phyloP scores from a whole-genome alignment of 306 rosid genomes.

The Cicer bijugum region DNA sequence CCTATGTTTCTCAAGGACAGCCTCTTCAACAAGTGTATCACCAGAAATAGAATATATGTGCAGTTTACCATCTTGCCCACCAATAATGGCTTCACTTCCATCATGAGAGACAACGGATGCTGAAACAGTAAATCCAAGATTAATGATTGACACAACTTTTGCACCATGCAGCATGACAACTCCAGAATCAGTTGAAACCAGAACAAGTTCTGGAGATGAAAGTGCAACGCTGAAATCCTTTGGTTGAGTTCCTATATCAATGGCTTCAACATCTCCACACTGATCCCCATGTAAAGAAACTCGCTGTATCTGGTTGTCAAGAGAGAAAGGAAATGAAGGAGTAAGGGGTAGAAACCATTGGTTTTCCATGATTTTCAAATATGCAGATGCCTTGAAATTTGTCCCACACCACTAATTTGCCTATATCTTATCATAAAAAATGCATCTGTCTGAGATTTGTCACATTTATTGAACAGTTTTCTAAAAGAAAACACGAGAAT shows the following conservation, averaged over 20 bases:
- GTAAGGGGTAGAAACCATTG: slow-evolving; percentile 22
- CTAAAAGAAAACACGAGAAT: slow-evolving; percentile 2
- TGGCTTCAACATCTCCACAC: slow-evolving; percentile 76
- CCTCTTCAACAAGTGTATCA: slow-evolving; percentile 80
- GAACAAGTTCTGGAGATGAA: slow-evolving; percentile 77
- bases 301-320: slow-evolving; percentile 69
- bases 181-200: slow-evolving; percentile 83
- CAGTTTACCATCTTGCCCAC: slow-evolving; percentile 92
- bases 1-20: slow-evolving; percentile 88
- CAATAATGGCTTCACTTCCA: slow-evolving; percentile 91
- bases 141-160: slow-evolving; percentile 68
- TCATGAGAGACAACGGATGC: slow-evolving; percentile 87
- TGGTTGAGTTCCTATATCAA: slow-evolving; percentile 95
- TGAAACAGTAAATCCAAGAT: slow-evolving; percentile 85
- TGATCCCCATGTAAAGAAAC: slow-evolving; percentile 66
- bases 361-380: slow-evolving; percentile 23
- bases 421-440: slow-evolving; percentile 35
- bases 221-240: slow-evolving; percentile 86
- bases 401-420: slow-evolving; percentile 23
- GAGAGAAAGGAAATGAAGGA: slow-evolving; percentile 27
- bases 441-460: background rate
- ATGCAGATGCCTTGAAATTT: slow-evolving; percentile 33
- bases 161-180: slow-evolving; percentile 82
- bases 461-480: slow-evolving; percentile 13
- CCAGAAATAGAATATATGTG: slow-evolving; percentile 74